Percentiles rank a stretch among this genome's conserved stretches.
Evolutionary conservation across 768 basidiomycete species (phyloP).

Genomic region (Termitomyces heimii): DNA sequence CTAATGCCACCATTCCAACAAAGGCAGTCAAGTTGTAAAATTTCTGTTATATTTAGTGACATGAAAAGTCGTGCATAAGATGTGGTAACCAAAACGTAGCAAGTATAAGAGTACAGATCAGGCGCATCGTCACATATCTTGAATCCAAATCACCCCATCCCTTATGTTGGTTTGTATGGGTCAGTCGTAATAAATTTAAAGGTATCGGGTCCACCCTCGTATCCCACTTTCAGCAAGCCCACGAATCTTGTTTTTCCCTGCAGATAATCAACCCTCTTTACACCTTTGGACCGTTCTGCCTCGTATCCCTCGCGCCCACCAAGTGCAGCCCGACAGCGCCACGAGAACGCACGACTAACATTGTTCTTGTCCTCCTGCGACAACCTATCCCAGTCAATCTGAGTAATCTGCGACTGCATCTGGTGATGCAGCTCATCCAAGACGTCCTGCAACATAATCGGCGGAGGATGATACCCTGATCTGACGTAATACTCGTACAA

Average conservation of each 20-base stretch:
- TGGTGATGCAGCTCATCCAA: constrained; percentile 41
- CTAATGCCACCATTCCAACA: too few species aligned
- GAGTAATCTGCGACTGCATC: constrained; percentile 40
- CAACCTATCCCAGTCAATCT: constrained; percentile 32
- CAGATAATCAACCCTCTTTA: constrained; percentile 59
- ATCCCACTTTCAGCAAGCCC: constrained; percentile 37
- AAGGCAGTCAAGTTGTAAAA: too few species aligned
- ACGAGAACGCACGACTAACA: constrained; percentile 32
- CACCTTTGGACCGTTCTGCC: constrained; percentile 39
- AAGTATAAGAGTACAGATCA: too few species aligned
- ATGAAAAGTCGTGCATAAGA: too few species aligned
- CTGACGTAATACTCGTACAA: constrained; percentile 14
- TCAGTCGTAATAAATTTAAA: constrained; percentile 23
- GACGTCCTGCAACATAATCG: constrained; percentile 56
- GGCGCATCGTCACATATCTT: background rate
- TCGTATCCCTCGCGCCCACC: constrained; percentile 15
- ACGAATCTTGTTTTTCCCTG: constrained; percentile 38
- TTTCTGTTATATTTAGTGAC: too few species aligned
- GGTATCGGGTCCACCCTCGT: constrained; percentile 27
- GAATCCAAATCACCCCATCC: background rate
- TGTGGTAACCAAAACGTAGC: too few species aligned
- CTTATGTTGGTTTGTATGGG: background rate
- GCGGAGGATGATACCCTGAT: constrained; percentile 23
- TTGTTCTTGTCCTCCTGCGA: constrained; percentile 20
- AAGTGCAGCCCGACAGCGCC: constrained; percentile 28